Evolutionary conservation across 148 eudicot species (phyloP), one percentile per base, ranked within the genome.

Genomic region (Spergularia marina): DNA sequence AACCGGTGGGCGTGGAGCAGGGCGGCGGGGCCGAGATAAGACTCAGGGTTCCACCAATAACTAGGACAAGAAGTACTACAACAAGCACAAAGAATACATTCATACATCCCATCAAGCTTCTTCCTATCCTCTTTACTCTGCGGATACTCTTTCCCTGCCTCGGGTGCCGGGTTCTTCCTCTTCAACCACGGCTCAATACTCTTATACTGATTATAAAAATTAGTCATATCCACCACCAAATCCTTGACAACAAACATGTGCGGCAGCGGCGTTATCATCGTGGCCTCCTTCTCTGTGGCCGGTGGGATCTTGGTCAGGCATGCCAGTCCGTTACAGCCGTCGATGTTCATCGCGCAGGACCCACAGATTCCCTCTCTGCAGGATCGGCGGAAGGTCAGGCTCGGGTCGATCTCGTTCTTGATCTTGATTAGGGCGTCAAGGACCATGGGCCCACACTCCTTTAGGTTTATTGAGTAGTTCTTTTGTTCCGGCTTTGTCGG

Each of bases 21-120:
- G 6, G 99, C 99, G 30, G 99, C 99, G 62, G 99, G 99, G 16
- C 99, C 99, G 8, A 95, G 81, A 80, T 95, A 95, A 47, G 89
- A 77, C 72, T 95, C 97, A 60, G 99, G 99, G 62, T 95, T 95
- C 99, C 99, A 95, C 99, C 99, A 95, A 78, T 95, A 95, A 73
- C 97, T 92, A 30, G 99, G 99, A 75, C 99, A 95, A 7, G 99
- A 92, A 25, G 99, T 92, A 70, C 89, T 86, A 77, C 99, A 95
- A 63, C 99, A 95, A 70, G 99, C 94, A 54, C 99, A 95, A 49
- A 95, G 68, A 70, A 95, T 95, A 75, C 97, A 95, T 85, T 95
- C 99, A 68, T 95, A 95, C 97, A 95, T 92, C 77, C 99, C 99
- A 83, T 95, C 99, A 21, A 92, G 87, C 82, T 95, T 95, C 75